Evolutionary conservation across 306 rosid genomes (phyloP).

Genomic region (Elaeagnus macrophylla): DNA sequence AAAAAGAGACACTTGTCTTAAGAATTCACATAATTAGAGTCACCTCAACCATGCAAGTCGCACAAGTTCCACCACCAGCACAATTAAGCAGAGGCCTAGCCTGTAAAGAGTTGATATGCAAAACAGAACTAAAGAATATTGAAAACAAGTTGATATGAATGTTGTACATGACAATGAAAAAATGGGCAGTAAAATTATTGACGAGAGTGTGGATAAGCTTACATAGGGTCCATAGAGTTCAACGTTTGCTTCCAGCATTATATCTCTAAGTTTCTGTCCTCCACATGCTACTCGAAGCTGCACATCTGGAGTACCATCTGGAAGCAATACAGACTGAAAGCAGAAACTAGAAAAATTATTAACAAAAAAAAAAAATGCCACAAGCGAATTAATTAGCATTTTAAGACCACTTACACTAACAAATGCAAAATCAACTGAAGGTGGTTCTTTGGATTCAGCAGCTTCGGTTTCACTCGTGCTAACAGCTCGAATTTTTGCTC

Average conservation of each 20-base stretch:
- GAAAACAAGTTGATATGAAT: background rate
- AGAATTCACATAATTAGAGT: slow-evolving; percentile 3
- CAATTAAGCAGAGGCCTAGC: slow-evolving; percentile 62
- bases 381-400: background rate
- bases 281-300: slow-evolving; percentile 65
- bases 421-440: slow-evolving; percentile 55
- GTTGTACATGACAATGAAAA: background rate
- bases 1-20: background rate
- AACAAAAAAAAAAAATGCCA: background rate
- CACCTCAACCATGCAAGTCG: slow-evolving; percentile 92
- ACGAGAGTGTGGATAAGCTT: slow-evolving; percentile 13
- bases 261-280: slow-evolving; percentile 70
- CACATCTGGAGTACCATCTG: slow-evolving; percentile 85
- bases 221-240: slow-evolving; percentile 88
- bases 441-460: slow-evolving; percentile 38
- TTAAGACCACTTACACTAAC: slow-evolving; percentile 45
- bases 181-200: background rate
- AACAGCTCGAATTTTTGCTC: slow-evolving; percentile 48
- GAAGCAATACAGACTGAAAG: slow-evolving; percentile 71
- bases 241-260: slow-evolving; percentile 69
- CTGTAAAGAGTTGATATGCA: slow-evolving; percentile 27
- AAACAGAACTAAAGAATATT: background rate
- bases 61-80: slow-evolving; percentile 84
- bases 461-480: slow-evolving; percentile 47
- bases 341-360: background rate